phyloP scores from a whole-genome alignment of 2,329 filamentous ascomycete genomes.

The Nothomitra cinnamomea region DNA sequence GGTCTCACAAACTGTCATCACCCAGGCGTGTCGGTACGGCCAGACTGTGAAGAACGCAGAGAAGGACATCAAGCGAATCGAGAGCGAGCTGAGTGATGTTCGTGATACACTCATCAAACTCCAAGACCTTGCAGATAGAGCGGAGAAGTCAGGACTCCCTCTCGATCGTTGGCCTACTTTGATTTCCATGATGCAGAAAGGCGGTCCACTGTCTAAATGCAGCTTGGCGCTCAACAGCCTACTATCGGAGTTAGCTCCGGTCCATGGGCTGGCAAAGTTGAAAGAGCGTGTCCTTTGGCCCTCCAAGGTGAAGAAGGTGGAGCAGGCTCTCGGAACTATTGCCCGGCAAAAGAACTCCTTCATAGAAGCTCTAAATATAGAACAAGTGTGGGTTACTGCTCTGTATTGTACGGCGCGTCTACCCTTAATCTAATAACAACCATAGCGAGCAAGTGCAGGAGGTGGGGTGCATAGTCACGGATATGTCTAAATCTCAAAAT shows the following conservation, averaged over 20 bases:
- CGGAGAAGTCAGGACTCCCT: not conserved
- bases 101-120: not conserved
- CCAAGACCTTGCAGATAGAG: not conserved
- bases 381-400: conserved; percentile 1
- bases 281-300: not conserved
- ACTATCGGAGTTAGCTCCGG: not conserved
- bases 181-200: not conserved
- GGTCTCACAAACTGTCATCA: not conserved
- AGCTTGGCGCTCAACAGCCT: not conserved
- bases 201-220: not conserved
- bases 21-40: not conserved
- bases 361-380: not conserved
- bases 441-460: not conserved
- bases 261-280: not conserved
- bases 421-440: not conserved
- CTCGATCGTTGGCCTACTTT: not conserved
- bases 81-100: not conserved
- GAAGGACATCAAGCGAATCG: not conserved
- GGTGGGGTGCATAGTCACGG: not conserved
- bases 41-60: not conserved
- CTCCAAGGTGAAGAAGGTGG: not conserved
- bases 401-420: not conserved
- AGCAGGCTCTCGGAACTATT: not conserved
- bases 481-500: not conserved
- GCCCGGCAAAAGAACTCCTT: not conserved